Evolutionary conservation across 495 filamentous ascomycete genomes (phyloP), one percentile per base, ranked within the genome.

Genomic region (Penicillium cosmopolitanum): DNA sequence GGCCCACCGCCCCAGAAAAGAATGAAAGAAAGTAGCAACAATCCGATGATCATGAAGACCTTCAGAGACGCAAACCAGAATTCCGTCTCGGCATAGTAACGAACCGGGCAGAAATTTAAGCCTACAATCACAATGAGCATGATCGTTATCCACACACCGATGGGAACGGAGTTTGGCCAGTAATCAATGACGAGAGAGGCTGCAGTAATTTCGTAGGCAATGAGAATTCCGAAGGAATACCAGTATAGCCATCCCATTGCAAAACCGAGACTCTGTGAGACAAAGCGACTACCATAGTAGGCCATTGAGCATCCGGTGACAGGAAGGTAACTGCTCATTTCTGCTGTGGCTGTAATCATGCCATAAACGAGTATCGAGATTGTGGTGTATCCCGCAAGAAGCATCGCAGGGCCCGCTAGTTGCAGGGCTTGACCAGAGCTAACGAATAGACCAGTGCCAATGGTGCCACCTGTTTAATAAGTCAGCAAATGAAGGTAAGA

Each of bases 11-110:
- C 86, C 55, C 85, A 88, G 56, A 88, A 90, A 70, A 80, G 85
- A 36, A 85, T 73, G 16, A 90, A 86, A 1, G 84, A 84, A 15
- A 85, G 73, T n/a, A 87, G 53, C 25, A 74, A 67, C 23, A 76
- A 40, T 1, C 50, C 64, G 13, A 63, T 48, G 9, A 69, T 55
- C 11, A 50, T 28, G 0, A 60, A 10, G 3, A 69, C 19, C 35
- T 66, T 57, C 13, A 65, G 18, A 2, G 80, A 82, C 12, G 86
- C 85, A 64, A 91, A 87, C 68, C 81, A 82, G 73, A 91, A 90
- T 62, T 91, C 88, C 19, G 89, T 79, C 69, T 91, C 87, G 21
- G 87, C 89, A 67, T 88, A 92, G 18, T 84, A 78, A 7, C 73
- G 63, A 13, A 92, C 84, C 2, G 87, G 83, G 25, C 91, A 77